Base-by-base conservation (phyloP, 345 rosid genomes). In the Euphorbia peplus region DNA sequence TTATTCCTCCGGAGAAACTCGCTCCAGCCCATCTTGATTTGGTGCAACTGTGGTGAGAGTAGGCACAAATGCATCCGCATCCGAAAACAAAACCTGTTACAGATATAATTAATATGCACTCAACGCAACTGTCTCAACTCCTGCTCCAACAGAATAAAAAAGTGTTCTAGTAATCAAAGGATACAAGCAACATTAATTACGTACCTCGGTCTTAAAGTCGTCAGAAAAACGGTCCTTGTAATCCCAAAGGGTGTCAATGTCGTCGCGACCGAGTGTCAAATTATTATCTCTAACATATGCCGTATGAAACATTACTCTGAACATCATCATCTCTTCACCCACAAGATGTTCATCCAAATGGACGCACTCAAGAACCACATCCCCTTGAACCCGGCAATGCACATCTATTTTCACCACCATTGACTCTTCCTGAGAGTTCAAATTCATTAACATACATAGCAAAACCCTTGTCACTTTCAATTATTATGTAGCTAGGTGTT, bases 171-270 rank as follows among this genome's bases (percentile, higher is more conserved):
- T n/a, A n/a, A 75, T 25, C 58, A 60, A 81, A 75, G 57, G 72
- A 79, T 55, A 67, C 69, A 60, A 79, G 47, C 41, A 69, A n/a
- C n/a, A n/a, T n/a, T n/a, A n/a, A n/a, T n/a, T n/a, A 75, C 84
- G 73, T 84, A 91, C 99, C 99, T 95, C 98, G 57, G 93, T 97
- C 75, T 76, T 91, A 50, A 95, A 91, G 16, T 91, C 99, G 82
- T 78, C 87, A 0, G 92, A 76, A 68, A 86, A 77, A 68, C 69
- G 91, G 65, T 91, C 97, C 86, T 82, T 91, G 67, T 85, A 83
- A 80, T 91, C 97, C 98, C 99, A 95, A 70, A 86, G 73, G 32
- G 81, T 80, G 78, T 95, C 99, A 70, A 88, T 80, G 41, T 91
- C 98, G 41, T 95, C 98, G 1, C 98, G 89, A 69, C 71, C 74